These are phyloP conservation scores for Eustoma russellianum DNA, from an alignment of 257 asterid genomes.

Conservation along the genomic window DNA sequence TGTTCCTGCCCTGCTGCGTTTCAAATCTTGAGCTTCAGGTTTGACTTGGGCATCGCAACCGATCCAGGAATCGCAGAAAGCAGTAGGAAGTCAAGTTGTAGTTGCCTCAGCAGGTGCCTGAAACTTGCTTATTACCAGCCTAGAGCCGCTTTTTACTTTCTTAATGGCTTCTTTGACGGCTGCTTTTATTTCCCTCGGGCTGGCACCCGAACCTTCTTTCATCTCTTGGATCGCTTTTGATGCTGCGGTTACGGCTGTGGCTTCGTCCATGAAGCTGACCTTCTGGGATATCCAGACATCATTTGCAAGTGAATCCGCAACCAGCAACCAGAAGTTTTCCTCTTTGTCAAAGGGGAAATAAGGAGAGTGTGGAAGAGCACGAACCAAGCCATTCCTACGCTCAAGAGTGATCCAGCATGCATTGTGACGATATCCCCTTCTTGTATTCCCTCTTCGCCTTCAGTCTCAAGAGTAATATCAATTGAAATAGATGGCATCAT, in stretches of 20 bases:
- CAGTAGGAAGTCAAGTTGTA: slow-evolving; percentile 63
- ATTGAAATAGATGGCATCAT: slow-evolving; percentile 86
- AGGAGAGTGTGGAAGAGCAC: slow-evolving; percentile 86
- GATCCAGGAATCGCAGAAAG: slow-evolving; percentile 90
- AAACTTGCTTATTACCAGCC: slow-evolving; percentile 47
- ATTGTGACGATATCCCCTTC: slow-evolving; percentile 91
- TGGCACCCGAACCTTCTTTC: slow-evolving; percentile 88
- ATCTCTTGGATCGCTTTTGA: slow-evolving; percentile 85
- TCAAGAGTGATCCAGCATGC: slow-evolving; percentile 91
- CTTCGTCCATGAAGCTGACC: slow-evolving; percentile 86
- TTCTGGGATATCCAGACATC: slow-evolving; percentile 95
- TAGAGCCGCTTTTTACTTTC: slow-evolving; percentile 37
- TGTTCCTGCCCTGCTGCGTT: slow-evolving; percentile 51
- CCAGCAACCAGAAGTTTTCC: slow-evolving; percentile 88
- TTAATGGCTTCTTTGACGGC: slow-evolving; percentile 71
- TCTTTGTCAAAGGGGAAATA: slow-evolving; percentile 73
- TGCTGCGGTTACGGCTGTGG: slow-evolving; percentile 72
- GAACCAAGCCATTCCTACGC: slow-evolving; percentile 54
- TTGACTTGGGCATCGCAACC: slow-evolving; percentile 77
- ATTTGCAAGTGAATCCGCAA: slow-evolving; percentile 69
- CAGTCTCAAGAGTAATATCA: slow-evolving; percentile 89
- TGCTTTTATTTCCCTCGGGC: slow-evolving; percentile 50
- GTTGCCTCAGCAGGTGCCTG: slow-evolving; percentile 89
- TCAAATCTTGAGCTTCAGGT: slow-evolving; percentile 54
- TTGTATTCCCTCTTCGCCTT: slow-evolving; percentile 97